Evolutionary conservation across 805 yeast genomes (phyloP).

Genomic region (Wickerhamomyces subpelliculosus): DNA sequence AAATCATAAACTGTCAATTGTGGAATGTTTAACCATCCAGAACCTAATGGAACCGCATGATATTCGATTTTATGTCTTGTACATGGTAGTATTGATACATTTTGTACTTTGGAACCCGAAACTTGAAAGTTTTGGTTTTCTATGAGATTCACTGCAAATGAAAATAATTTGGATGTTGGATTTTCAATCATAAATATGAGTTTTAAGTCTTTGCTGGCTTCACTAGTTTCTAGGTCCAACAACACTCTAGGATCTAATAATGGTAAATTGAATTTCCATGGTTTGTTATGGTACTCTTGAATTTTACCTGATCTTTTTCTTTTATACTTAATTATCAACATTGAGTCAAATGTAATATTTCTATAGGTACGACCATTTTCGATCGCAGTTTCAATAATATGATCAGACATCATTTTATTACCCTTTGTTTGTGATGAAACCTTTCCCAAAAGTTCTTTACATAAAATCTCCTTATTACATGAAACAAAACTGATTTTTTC

Average conservation of each 20-base stretch:
- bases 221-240: constrained; percentile 27
- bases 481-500: constrained; percentile 19
- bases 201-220: constrained; percentile 17
- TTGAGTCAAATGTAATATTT: constrained; percentile 26
- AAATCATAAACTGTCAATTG: constrained; percentile 60
- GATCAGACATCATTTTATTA: constrained; percentile 8
- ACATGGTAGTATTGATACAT: constrained; percentile 47
- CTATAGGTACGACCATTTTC: constrained; percentile 32
- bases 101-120: constrained; percentile 26
- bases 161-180: constrained; percentile 64
- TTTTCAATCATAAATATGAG: constrained; percentile 58
- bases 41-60: constrained; percentile 15
- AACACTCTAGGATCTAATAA: constrained; percentile 65
- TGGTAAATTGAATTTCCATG: constrained; percentile 52
- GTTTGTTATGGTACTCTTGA: constrained; percentile 27
- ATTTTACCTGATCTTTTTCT: constrained; percentile 16
- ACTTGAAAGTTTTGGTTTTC: constrained; percentile 29
- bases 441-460: constrained; percentile 15
- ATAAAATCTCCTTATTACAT: constrained; percentile 30
- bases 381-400: constrained; percentile 26
- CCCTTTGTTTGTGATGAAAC: constrained; percentile 2
- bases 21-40: constrained; percentile 42
- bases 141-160: constrained; percentile 45
- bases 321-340: constrained; percentile 27
- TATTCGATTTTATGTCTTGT: constrained; percentile 39